Base-by-base conservation (phyloP, 129 eudicot genomes). In the Gnaphalium uliginosum region DNA sequence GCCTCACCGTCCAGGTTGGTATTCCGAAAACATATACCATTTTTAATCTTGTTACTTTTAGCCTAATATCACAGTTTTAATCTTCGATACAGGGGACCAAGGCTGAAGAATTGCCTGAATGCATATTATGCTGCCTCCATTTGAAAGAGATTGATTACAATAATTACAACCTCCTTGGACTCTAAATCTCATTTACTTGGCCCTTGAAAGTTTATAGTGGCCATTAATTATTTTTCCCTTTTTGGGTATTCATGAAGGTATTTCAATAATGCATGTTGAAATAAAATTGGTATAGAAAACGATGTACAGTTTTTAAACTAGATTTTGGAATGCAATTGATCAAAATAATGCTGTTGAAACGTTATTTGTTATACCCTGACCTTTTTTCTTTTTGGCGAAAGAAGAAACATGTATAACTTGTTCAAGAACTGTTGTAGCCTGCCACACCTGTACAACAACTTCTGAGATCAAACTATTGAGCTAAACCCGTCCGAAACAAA, bases 101-200 rank as follows among this genome's bases (percentile, higher is more conserved):
- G 76, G 78, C 89, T 2, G 99, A 95, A 78, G 99, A 95, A 57
- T 72, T 95, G 71, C 97, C 99, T 0, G 99, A 95, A 76, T 79
- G 84, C 41, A 81, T 95, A 70, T 66, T 95, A 65, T 91, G 99
- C 61, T 95, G 99, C 73, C 32, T 91, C 65, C 78, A 96, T 72
- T 72, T 95, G 82, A 95, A 89, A 71, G 88, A 87, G 84, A 89
- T 95, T 58, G 87, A 91, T 68, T 86, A 89, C 74, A 57, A 77
- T 41, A 87, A 95, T 75, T 87, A 85, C 66, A 79, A 79, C 73
- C 94, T 84, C 70, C 85, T 94, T 64, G 83, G 86, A 68, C 75
- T 78, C 30, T 83, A 77, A 85, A 41, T 75, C 75, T 37, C 68
- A 53, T 39, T 39, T 46, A 39, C 30, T 68, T 68, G 43, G 72